A percentile compares a stretch with the other conserved stretches of the same genome.
phyloP scores from a whole-genome alignment of 805 yeast genomes.

The Cephaloascus albidus region DNA sequence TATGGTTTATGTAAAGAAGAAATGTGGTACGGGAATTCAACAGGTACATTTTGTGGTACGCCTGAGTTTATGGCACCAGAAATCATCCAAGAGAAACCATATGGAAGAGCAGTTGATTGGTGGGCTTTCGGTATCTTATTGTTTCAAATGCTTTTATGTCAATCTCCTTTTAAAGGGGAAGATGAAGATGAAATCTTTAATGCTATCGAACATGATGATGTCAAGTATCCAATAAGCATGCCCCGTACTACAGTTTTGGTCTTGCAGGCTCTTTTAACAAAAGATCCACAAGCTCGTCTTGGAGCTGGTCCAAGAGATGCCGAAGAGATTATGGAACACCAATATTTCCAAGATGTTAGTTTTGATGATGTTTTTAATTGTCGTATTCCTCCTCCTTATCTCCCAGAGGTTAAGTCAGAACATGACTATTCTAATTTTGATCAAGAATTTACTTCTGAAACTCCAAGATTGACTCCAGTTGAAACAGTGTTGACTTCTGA shows the following conservation, averaged over 20 bases:
- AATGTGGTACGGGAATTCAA: conserved; percentile 78
- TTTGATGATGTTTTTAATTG: conserved; percentile 76
- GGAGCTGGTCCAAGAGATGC: conserved; percentile 91
- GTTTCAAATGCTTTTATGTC: conserved; percentile 93
- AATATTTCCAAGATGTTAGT: conserved; percentile 82
- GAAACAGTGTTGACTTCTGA: conserved; percentile 77
- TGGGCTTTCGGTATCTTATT: conserved; percentile 98
- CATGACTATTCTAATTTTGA: conserved; percentile 92
- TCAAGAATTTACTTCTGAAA: conserved; percentile 88
- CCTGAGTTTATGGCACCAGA: conserved; percentile 99
- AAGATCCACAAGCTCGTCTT: conserved; percentile 76
- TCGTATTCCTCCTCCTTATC: conserved; percentile 77
- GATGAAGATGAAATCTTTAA: conserved; percentile 84
- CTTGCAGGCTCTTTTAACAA: conserved; percentile 80
- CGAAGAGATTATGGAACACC: conserved; percentile 87
- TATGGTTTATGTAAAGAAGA: conserved; percentile 95
- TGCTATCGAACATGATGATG: conserved; percentile 94
- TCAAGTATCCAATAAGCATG: conserved; percentile 94
- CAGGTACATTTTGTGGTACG: conserved; percentile 96
- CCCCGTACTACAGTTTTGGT: conserved; percentile 93
- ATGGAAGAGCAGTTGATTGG: conserved; percentile 96
- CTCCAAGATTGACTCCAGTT: conserved; percentile 92
- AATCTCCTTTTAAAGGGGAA: conserved; percentile 96
- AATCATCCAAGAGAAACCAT: conserved; percentile 84
- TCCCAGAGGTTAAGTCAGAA: conserved; percentile 80